Conservation (phyloP, 2,329 filamentous ascomycete genomes). For the Rhynchosporium graminicola region DNA sequence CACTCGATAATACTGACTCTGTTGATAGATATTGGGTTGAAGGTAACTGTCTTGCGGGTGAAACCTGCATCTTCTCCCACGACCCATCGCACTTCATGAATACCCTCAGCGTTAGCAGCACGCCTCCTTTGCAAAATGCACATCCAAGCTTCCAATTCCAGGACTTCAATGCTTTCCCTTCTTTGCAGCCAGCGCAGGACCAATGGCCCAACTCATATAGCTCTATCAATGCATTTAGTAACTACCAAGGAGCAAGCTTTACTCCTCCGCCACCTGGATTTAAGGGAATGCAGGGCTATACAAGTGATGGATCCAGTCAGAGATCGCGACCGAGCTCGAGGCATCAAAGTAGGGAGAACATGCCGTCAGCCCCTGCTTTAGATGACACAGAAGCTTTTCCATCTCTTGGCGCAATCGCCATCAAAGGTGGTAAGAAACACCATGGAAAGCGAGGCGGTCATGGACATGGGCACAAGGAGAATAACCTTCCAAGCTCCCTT, state of each 20-base stretch:
- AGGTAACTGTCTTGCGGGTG: constrained; percentile 91
- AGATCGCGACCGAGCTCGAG: constrained; percentile 84
- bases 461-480: constrained; percentile 69
- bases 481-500: constrained; percentile 70
- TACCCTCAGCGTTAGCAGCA: constrained; percentile 68
- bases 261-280: constrained; percentile 73
- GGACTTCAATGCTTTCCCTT: constrained; percentile 83
- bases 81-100: constrained; percentile 86
- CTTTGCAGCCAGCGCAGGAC: constrained; percentile 65
- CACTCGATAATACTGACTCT: neutral
- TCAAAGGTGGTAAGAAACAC: constrained; percentile 84
- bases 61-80: constrained; percentile 95
- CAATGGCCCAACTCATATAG: constrained; percentile 52
- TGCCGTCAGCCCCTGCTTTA: constrained; percentile 69
- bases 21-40: constrained; percentile 82
- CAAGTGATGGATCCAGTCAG: constrained; percentile 64
- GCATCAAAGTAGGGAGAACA: constrained; percentile 64
- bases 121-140: constrained; percentile 62
- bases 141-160: constrained; percentile 75
- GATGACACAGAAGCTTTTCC: constrained; percentile 97
- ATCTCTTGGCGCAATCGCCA: constrained; percentile 73
- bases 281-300: constrained; percentile 58
- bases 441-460: constrained; percentile 89
- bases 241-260: constrained; percentile 53
- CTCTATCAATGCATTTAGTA: constrained; percentile 48